Conservation (phyloP, 2,329 filamentous ascomycete species). For the Cladophialophora bantiana region DNA sequence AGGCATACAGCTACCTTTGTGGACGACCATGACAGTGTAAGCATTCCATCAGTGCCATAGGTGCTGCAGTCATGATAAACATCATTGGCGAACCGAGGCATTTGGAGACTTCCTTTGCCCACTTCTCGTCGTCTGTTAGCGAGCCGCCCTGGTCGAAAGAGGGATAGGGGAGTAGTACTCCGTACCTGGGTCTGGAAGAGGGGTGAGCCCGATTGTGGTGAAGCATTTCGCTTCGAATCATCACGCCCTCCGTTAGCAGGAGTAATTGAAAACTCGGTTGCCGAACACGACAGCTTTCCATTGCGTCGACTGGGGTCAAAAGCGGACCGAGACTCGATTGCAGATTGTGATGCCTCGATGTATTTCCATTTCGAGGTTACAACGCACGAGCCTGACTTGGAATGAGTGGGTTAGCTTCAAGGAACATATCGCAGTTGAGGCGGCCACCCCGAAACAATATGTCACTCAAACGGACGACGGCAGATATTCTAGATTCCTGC, state of each 20-base stretch:
- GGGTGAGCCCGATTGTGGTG: background rate
- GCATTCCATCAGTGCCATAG: background rate
- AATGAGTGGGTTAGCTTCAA: background rate
- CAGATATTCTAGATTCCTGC: background rate
- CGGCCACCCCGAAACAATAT: constrained; percentile 2
- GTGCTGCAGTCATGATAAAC: background rate
- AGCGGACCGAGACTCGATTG: background rate
- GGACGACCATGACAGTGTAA: background rate
- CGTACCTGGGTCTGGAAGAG: too few relatives aligned
- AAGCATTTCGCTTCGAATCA: background rate
- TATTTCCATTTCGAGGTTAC: background rate
- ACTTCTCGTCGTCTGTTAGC: background rate
- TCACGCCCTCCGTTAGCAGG: background rate
- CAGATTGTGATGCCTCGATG: background rate
- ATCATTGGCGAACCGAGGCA: background rate
- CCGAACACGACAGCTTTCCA: background rate
- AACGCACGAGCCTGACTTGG: background rate
- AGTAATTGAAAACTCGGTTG: background rate
- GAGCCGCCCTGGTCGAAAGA: background rate
- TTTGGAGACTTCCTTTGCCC: background rate
- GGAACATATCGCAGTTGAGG: background rate
- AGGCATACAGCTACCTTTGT: background rate
- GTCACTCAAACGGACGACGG: background rate
- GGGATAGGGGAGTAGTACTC: background rate
- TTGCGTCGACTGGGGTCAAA: background rate